Conservation (phyloP, 148 eudicot genomes). For the Fagopyrum esculentum region DNA sequence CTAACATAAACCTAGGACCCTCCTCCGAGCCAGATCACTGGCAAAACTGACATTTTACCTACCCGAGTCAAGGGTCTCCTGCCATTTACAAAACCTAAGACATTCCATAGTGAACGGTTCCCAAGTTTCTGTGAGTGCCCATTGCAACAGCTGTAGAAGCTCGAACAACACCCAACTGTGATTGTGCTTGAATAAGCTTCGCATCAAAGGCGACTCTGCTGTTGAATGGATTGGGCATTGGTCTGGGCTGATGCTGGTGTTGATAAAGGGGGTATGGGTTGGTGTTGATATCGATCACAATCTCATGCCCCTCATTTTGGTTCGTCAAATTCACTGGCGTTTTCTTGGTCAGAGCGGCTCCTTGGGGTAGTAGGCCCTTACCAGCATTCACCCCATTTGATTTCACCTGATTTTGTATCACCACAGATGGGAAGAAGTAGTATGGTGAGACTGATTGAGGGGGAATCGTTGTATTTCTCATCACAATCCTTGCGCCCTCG, state of each 20-base stretch:
- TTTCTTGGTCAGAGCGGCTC: not conserved
- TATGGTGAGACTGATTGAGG: slow-evolving; percentile 13
- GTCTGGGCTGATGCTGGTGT: not conserved
- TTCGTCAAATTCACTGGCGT: not conserved
- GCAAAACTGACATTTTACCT: not conserved
- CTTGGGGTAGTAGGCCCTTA: not conserved
- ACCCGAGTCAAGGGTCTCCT: not conserved
- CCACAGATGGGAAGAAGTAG: slow-evolving; percentile 6
- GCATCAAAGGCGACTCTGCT: slow-evolving; percentile 11
- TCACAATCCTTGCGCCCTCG: slow-evolving; percentile 6
- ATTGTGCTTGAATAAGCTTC: slow-evolving; percentile 6
- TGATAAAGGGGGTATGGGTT: not conserved
- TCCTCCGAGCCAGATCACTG: not conserved
- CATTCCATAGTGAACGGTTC: slow-evolving; percentile 12
- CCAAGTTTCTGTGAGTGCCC: slow-evolving; percentile 2
- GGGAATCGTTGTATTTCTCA: slow-evolving; percentile 9
- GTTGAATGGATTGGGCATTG: slow-evolving; percentile 11
- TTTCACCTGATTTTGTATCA: slow-evolving; percentile 3
- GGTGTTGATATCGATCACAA: slow-evolving; percentile 9
- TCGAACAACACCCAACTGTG: slow-evolving; percentile 4
- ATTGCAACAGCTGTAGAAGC: slow-evolving; percentile 1
- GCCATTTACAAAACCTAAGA: slow-evolving; percentile 6
- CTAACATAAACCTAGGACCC: not conserved
- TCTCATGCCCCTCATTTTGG: not conserved
- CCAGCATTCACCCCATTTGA: not conserved